phyloP scores from a whole-genome alignment of 176 grass and related monocot genomes.

The Aegilops tauschii region DNA sequence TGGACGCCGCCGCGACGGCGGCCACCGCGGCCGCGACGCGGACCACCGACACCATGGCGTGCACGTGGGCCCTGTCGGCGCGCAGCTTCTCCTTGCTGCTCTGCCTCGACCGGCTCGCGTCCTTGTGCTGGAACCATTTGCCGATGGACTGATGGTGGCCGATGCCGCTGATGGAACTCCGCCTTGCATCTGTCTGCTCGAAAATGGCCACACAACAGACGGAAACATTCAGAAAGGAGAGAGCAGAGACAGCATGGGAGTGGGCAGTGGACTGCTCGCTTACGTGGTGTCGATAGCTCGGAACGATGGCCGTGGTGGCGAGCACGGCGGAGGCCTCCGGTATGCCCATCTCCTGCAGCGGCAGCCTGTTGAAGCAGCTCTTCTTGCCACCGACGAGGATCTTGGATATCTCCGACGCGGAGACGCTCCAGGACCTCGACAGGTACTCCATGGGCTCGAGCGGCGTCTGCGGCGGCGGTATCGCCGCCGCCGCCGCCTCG shows the following conservation, averaged over 20 bases:
- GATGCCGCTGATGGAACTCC: constrained; percentile 41
- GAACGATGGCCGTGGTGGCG: constrained; percentile 30
- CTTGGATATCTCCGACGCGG: constrained; percentile 80
- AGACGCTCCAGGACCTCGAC: constrained; percentile 83
- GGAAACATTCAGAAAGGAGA: neutral
- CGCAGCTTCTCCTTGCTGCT: constrained; percentile 82
- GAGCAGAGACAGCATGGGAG: neutral
- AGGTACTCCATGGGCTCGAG: constrained; percentile 81
- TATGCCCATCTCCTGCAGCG: constrained; percentile 59
- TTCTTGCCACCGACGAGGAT: constrained; percentile 50
- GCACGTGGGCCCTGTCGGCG: constrained; percentile 62
- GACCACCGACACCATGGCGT: constrained; percentile 82
- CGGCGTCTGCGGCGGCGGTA: constrained; percentile 80
- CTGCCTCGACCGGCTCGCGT: constrained; percentile 48
- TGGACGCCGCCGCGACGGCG: constrained; percentile 40
- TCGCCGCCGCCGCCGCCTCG: neutral
- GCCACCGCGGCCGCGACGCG: constrained; percentile 76
- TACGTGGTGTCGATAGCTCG: constrained; percentile 37
- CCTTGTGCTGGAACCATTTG: constrained; percentile 79
- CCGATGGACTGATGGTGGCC: constrained; percentile 52
- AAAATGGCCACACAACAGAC: neutral
- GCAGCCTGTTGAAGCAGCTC: constrained; percentile 42
- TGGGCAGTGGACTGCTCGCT: neutral
- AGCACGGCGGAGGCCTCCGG: constrained; percentile 54
- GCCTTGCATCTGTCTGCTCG: constrained; percentile 19